Conservation (phyloP, 2,329 filamentous ascomycete species). For the Aureobasidium sp. region DNA sequence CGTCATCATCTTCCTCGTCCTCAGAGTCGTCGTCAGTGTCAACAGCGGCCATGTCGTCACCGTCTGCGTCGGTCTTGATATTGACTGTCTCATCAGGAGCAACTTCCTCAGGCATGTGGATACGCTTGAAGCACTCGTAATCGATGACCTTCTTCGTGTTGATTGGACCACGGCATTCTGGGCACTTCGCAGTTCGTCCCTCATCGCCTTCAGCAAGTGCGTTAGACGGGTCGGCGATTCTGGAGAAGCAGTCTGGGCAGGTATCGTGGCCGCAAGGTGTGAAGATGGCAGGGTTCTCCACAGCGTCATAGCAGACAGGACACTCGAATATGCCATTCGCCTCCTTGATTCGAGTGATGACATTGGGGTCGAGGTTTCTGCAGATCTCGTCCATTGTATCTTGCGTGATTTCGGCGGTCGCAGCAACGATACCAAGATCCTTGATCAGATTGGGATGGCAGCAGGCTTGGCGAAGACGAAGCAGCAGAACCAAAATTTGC, state of each 20-base stretch:
- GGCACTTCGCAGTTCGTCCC: conserved; percentile 52
- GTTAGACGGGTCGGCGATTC: conserved; percentile 54
- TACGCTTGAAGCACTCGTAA: conserved; percentile 62
- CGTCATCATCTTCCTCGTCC: conserved; percentile 29
- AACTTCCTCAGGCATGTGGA: conserved; percentile 52
- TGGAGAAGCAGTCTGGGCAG: conserved; percentile 67
- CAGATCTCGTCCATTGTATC: conserved; percentile 55
- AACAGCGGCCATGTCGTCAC: conserved; percentile 25
- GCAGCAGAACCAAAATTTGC: conserved; percentile 67
- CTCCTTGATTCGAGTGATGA: conserved; percentile 57
- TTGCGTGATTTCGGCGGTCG: conserved; percentile 37
- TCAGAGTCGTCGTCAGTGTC: conserved; percentile 33
- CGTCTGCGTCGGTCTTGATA: conserved; percentile 19
- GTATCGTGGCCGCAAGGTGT: conserved; percentile 75
- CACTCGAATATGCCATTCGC: conserved; percentile 59
- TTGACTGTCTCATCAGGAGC: conserved; percentile 16
- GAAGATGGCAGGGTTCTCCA: conserved; percentile 66
- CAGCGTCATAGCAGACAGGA: conserved; percentile 70
- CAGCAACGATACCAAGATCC: conserved; percentile 50
- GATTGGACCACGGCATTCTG: conserved; percentile 62
- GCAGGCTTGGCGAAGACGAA: conserved; percentile 71
- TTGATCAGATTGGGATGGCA: conserved; percentile 66
- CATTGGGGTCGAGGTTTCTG: conserved; percentile 47
- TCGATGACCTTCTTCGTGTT: conserved; percentile 64
- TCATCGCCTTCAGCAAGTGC: conserved; percentile 54